Conservation (phyloP, 2,329 filamentous ascomycete genomes). For the Colletotrichum navitas region DNA sequence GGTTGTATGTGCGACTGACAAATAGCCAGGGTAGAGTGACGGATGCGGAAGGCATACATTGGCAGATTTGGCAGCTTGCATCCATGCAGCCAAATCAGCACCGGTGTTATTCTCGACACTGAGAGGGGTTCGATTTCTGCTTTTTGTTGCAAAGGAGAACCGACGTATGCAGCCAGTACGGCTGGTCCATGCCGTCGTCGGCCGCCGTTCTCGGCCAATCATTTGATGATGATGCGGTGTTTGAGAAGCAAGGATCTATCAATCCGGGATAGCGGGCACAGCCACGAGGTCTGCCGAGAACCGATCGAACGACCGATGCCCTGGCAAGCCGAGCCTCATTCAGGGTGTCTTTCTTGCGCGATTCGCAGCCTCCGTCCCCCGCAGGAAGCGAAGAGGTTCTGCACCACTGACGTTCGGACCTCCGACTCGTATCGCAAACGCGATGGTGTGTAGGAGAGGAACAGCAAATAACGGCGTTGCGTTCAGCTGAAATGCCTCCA, state of each 20-base stretch:
- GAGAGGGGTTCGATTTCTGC: neutral
- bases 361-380: constrained; percentile 15
- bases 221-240: constrained; percentile 10
- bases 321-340: neutral
- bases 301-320: constrained; percentile 1
- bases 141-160: neutral
- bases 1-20: constrained; percentile 14
- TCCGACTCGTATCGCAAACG: constrained; percentile 27
- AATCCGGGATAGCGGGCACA: constrained; percentile 1
- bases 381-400: constrained; percentile 15
- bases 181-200: constrained; percentile 24
- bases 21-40: constrained; percentile 14
- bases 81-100: constrained; percentile 11
- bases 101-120: constrained; percentile 15
- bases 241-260: neutral
- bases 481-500: constrained; percentile 11
- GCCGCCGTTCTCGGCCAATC: constrained; percentile 7
- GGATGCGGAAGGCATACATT: constrained; percentile 3
- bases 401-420: constrained; percentile 27
- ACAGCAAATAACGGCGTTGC: constrained; percentile 8
- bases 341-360: neutral
- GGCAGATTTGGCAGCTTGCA: neutral
- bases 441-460: constrained; percentile 26
- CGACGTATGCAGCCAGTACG: constrained; percentile 9
- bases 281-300: constrained; percentile 20